A percentile compares a stretch with the other conserved stretches of the same genome.
These are phyloP conservation scores for Lichtheimia ramosa DNA, from an alignment of 371 early-diverging fungal genomes.

Conservation along the genomic window DNA sequence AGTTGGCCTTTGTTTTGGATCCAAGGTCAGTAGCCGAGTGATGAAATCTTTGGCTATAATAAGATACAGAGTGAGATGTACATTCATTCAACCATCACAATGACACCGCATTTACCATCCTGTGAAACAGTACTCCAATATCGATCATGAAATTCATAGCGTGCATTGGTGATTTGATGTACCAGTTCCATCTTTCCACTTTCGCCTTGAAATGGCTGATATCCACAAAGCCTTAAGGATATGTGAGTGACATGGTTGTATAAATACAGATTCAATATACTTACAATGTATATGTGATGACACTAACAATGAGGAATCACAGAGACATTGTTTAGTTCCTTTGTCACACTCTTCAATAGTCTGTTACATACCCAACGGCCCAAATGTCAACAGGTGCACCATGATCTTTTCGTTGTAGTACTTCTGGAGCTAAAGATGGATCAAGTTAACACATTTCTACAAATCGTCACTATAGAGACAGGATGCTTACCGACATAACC, in stretches of 20 bases:
- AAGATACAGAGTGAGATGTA: not conserved
- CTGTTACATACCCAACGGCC: constrained; percentile 46
- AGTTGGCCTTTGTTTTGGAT: constrained; percentile 74
- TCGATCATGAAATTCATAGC: constrained; percentile 74
- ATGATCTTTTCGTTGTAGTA: constrained; percentile 39
- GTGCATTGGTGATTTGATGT: constrained; percentile 61
- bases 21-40: constrained; percentile 68
- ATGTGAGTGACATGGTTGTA: not conserved
- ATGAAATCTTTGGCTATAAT: constrained; percentile 90
- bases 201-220: constrained; percentile 76
- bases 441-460: not conserved
- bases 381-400: constrained; percentile 15
- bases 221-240: constrained; percentile 59
- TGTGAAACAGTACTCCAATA: constrained; percentile 80
- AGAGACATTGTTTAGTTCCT: not conserved
- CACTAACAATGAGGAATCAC: constrained; percentile 24
- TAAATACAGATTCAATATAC: constrained; percentile 1
- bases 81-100: not conserved
- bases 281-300: constrained; percentile 72
- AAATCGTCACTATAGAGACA: not conserved
- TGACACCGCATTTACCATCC: constrained; percentile 40
- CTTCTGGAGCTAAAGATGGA: constrained; percentile 79
- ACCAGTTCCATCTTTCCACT: constrained; percentile 57
- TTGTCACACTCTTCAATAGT: no score
- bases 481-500: constrained; percentile 47